Evolutionary conservation across 2,329 filamentous ascomycete genomes (phyloP).

Genomic region (Hysterium pulicare): DNA sequence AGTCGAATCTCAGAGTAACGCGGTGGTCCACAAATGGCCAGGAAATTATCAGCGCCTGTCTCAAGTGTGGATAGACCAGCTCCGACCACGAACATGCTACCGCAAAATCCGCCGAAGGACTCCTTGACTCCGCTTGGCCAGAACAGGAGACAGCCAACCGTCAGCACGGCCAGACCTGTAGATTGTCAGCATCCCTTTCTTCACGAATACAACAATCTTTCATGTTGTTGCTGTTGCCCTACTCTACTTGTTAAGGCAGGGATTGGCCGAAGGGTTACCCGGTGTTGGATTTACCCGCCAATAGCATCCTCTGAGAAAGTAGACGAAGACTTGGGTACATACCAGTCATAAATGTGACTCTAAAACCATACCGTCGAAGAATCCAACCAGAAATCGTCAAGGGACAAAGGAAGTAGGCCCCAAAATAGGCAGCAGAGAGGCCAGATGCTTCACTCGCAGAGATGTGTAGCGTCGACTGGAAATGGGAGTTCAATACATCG

Average conservation of each 20-base stretch:
- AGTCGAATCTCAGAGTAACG: conserved; percentile 56
- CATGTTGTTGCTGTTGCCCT: too few species aligned
- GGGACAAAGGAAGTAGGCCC: conserved; percentile 65
- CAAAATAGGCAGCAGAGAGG: conserved; percentile 66
- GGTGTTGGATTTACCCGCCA: too few species aligned
- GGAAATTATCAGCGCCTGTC: conserved; percentile 55
- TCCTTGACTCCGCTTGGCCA: conserved; percentile 58
- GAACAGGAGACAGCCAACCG: conserved; percentile 55
- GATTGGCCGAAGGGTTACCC: too few species aligned
- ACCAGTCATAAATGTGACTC: conserved; percentile 49
- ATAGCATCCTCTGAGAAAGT: too few species aligned
- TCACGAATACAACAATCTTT: neutral
- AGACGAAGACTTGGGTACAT: neutral
- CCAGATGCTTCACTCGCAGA: conserved; percentile 58
- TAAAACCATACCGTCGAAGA: conserved; percentile 56
- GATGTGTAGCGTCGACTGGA: conserved; percentile 60
- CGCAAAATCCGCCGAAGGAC: conserved; percentile 53
- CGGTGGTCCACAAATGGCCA: conserved; percentile 54
- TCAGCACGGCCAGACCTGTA: conserved; percentile 54
- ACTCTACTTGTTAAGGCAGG: too few species aligned
- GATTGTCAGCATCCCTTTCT: neutral
- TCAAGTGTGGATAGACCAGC: conserved; percentile 55
- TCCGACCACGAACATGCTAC: conserved; percentile 58
- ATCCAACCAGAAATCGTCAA: conserved; percentile 59
- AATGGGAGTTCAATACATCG: conserved; percentile 70